Evolutionary conservation across 2,329 filamentous ascomycete genomes (phyloP).

Genomic region (Aspergillus novoparasiticus): DNA sequence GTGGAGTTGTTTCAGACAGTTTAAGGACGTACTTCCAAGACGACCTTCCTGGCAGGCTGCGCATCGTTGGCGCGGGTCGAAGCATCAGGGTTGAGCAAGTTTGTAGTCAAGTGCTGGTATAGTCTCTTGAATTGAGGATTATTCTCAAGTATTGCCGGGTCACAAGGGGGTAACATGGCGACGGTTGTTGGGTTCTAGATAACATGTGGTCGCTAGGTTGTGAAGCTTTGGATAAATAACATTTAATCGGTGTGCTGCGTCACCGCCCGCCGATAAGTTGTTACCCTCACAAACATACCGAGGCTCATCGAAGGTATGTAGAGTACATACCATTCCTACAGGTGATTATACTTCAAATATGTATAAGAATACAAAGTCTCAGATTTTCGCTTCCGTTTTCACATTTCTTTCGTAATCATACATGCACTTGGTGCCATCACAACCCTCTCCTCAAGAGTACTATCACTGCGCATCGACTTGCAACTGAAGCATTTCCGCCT

Average conservation of each 20-base stretch:
- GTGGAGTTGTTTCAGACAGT: not conserved
- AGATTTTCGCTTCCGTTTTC: slow-evolving; percentile 33
- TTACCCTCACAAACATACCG: too few species aligned
- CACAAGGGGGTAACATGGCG: slow-evolving; percentile 47
- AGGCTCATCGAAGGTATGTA: too few species aligned
- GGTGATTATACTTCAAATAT: not conserved
- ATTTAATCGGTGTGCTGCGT: not conserved
- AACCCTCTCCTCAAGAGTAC: slow-evolving; percentile 13
- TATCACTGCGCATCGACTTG: slow-evolving; percentile 7
- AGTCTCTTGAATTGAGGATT: slow-evolving; percentile 48
- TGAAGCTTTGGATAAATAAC: not conserved
- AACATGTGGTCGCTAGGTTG: not conserved
- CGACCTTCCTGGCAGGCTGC: slow-evolving; percentile 32
- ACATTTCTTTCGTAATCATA: slow-evolving; percentile 45
- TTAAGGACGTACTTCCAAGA: slow-evolving; percentile 34
- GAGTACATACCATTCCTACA: too few species aligned
- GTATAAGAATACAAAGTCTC: slow-evolving; percentile 24
- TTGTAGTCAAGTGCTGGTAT: slow-evolving; percentile 42
- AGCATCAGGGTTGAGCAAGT: slow-evolving; percentile 43
- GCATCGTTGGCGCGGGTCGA: slow-evolving; percentile 38
- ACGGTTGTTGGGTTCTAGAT: not conserved
- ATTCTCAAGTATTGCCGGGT: slow-evolving; percentile 40
- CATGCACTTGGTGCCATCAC: slow-evolving; percentile 25
- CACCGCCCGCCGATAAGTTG: not conserved
- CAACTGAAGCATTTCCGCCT: not conserved